Conservation (phyloP, 1,139 yeast species). For the Pichia sp. region DNA sequence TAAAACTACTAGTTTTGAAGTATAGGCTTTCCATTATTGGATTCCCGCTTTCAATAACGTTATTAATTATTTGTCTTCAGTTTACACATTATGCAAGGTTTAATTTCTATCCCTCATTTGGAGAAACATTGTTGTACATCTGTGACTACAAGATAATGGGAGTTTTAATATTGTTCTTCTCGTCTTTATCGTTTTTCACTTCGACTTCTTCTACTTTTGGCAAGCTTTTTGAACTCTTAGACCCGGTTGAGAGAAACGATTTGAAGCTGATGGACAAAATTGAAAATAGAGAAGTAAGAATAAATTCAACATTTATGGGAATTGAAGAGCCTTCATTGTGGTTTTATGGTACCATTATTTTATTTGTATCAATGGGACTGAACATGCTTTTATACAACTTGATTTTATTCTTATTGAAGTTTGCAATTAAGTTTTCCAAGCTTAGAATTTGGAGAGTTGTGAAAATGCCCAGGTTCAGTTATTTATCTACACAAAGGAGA, state of each 20-base stretch:
- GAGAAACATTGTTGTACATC: constrained; percentile 39
- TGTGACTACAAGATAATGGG: constrained; percentile 31
- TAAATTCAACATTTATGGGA: constrained; percentile 57
- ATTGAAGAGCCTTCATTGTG: constrained; percentile 54
- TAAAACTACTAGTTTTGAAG: constrained; percentile 55
- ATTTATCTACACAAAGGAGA: constrained; percentile 15
- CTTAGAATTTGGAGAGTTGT: constrained; percentile 7
- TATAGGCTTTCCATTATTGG: constrained; percentile 62
- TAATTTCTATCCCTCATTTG: constrained; percentile 49
- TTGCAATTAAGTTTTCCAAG: constrained; percentile 1
- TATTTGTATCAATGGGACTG: constrained; percentile 48
- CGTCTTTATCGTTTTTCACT: constrained; percentile 38
- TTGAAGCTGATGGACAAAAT: constrained; percentile 35
- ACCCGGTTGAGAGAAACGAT: constrained; percentile 44
- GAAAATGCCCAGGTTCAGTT: constrained; percentile 7
- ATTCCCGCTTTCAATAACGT: constrained; percentile 48
- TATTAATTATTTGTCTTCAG: constrained; percentile 46
- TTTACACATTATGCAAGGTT: constrained; percentile 36
- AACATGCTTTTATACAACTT: constrained; percentile 29
- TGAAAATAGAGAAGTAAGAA: constrained; percentile 27
- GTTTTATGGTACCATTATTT: constrained; percentile 56
- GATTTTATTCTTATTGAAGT: constrained; percentile 4
- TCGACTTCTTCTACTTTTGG: constrained; percentile 26
- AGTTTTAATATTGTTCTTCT: constrained; percentile 24
- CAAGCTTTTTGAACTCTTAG: constrained; percentile 40